Evolutionary conservation across 169 alveolate species (phyloP).

Genomic region (Hammondia hammondi): DNA sequence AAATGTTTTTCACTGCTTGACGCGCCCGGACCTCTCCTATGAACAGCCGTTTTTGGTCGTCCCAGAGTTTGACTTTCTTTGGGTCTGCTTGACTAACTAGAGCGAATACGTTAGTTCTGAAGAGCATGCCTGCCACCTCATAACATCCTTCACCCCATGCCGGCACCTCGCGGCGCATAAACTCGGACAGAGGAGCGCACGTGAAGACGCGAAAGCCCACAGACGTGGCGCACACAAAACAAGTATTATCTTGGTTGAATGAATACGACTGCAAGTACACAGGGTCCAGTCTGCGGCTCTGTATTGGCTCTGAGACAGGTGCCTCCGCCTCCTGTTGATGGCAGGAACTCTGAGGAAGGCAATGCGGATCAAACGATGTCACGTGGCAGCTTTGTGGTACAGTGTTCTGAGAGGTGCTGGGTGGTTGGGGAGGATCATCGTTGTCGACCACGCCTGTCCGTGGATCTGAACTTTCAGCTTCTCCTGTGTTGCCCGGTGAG

Average conservation of each 20-base stretch:
- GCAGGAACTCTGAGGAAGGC: neutral
- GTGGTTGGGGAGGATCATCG: neutral
- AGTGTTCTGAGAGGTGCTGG: neutral
- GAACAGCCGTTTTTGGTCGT: constrained; percentile 43
- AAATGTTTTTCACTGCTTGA: constrained; percentile 44
- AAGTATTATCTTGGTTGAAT: constrained; percentile 57
- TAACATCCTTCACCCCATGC: constrained; percentile 41
- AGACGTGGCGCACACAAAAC: constrained; percentile 58
- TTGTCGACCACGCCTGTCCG: neutral
- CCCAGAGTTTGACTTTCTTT: constrained; percentile 66
- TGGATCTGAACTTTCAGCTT: neutral
- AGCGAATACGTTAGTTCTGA: constrained; percentile 58
- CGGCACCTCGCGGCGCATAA: constrained; percentile 47
- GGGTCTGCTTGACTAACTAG: constrained; percentile 41
- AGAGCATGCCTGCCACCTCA: constrained; percentile 61
- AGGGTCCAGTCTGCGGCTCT: neutral
- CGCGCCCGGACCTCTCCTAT: constrained; percentile 62
- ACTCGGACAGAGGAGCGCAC: constrained; percentile 60
- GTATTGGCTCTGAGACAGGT: neutral
- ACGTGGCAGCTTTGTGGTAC: neutral
- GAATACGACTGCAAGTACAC: constrained; percentile 59
- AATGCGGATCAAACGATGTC: neutral
- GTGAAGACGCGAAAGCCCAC: constrained; percentile 64
- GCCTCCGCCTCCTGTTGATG: neutral
- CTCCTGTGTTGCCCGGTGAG: neutral